Evolutionary conservation across 768 basidiomycete species (phyloP), one percentile per base, ranked within the genome.

Genomic region (Suillus tomentosus): DNA sequence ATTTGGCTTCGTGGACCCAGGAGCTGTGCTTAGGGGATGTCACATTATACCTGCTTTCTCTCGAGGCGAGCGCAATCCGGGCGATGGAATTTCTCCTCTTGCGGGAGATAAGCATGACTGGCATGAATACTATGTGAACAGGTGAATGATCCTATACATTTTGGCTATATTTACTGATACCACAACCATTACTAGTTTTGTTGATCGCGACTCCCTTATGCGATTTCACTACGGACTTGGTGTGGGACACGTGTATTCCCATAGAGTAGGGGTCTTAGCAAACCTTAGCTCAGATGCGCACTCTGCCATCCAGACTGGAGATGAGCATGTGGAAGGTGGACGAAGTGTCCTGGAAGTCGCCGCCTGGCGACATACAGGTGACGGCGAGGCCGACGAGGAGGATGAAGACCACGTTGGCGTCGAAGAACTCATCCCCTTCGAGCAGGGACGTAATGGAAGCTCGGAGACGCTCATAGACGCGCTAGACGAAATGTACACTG

Each of bases 1-100:
- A 1, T 80, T 79, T 63, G 75, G 74, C 0, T 80, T 80, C 62
- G 13, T 80, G 0, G 72, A 78, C 62, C 79, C 78, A 0, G 39
- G 22, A 2, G 64, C 70, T 3, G 72, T 79, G 5, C 59, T 79
- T 3, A 66, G 72, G 1, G 69, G 57, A 0, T 67, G 67, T 17
- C 78, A 80, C 53, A 54, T 80, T 1, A 77, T 79, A 5, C 79
- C 78, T 2, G 68, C 64, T 0, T 80, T 76, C 61, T 62, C 65
- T 7, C 47, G 65, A 34, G 71, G 72, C 10, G 66, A 57, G 19
- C 27, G 22, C 14, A 57, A 64, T 15, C 47, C 11, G 0, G 31
- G 42, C 10, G 61, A 65, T 9, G 58, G 66, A 2, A 48, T 64
- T 17, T n/a, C 39, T 27, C 19, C 13, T 67, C 64, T 11, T 6